These are phyloP conservation scores for Curvularia eragrostidis DNA, from an alignment of 2,329 filamentous ascomycete genomes.

Conservation along the genomic window DNA sequence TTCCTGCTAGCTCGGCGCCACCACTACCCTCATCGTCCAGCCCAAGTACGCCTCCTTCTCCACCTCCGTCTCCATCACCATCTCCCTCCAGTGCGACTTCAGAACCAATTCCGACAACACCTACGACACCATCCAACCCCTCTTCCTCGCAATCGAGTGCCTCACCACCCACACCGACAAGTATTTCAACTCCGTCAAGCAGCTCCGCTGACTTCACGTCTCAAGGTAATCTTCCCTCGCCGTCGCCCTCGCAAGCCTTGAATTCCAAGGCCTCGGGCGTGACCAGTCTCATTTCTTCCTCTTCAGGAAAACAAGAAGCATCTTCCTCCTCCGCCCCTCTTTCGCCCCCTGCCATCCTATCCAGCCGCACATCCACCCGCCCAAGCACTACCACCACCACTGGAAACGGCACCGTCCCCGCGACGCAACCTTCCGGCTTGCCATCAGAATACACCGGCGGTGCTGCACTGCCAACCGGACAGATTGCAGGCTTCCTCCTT, in stretches of 20 bases:
- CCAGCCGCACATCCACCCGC: conserved; percentile 19
- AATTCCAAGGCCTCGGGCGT: conserved; percentile 6
- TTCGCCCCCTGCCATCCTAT: conserved; percentile 5
- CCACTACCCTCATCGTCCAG: conserved; percentile 18
- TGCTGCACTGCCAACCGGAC: conserved; percentile 22
- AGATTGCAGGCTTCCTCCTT: conserved; percentile 30
- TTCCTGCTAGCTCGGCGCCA: conserved; percentile 7
- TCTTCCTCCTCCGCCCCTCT: background rate
- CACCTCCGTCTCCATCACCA: conserved; percentile 20
- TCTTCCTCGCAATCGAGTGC: conserved; percentile 12
- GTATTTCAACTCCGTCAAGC: conserved; percentile 27
- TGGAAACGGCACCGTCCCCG: conserved; percentile 8
- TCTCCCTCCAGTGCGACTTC: conserved; percentile 19
- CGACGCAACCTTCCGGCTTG: conserved; percentile 15
- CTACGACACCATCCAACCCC: conserved; percentile 18
- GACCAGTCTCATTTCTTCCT: background rate
- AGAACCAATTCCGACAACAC: conserved; percentile 14
- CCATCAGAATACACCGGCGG: conserved; percentile 25
- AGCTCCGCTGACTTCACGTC: conserved; percentile 32
- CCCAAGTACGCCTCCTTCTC: conserved; percentile 14
- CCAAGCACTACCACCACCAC: conserved; percentile 18
- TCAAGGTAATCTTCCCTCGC: conserved; percentile 22
- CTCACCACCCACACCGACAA: conserved; percentile 5
- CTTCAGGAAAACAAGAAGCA: background rate
- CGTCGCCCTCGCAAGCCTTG: conserved; percentile 4